Base-by-base conservation (phyloP, 1,284 basidiomycete species). In the Ceratobasidium sp. region DNA sequence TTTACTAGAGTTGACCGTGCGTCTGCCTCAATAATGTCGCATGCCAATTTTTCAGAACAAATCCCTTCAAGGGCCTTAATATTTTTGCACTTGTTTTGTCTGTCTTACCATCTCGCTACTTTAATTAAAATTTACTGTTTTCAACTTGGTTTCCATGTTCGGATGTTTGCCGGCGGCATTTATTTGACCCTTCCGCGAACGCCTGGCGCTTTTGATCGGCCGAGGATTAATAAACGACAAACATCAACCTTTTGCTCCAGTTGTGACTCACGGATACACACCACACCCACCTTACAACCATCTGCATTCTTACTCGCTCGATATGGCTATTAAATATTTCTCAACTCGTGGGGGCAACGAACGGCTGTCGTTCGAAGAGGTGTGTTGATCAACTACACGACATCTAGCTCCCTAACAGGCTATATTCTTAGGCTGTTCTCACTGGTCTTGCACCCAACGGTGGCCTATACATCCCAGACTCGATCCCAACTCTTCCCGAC, bases 361-460 rank as follows among this genome's bases (percentile, higher is more conserved):
- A 78, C 84, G 86, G 54, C 87, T 94, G 64, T 89, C 91, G 44
- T 95, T 94, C 80, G 92, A 94, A 84, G 90, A 94, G 87, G 92
- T 92, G 78, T 83, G 86, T 41, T 51, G 27, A 56, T 60, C 27
- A 17, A 27, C 22, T 63, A 67, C 11, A 41, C 11, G 36, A 4
- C 36, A 41, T 41, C 36, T 41, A 41, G 36, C 36, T 41, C 36
- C 11, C 36, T 41, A 11, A 41, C 36, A 11, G 11, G 6, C 11
- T 41, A 41, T 4, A 11, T 60, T 48, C 75, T 73, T 83, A 98
- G 96, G 92, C 95, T 17, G 96, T 98, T 77, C 89, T 99, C 54
- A 92, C 93, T 31, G 98, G 98, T 76, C 92, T 99, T 56, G 97
- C 97, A 24, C 96, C 97, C 41, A 93, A 99, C 80, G 96, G 97